Conservation (phyloP, 75 land plant genomes). For the Selaginella tamariscina region DNA sequence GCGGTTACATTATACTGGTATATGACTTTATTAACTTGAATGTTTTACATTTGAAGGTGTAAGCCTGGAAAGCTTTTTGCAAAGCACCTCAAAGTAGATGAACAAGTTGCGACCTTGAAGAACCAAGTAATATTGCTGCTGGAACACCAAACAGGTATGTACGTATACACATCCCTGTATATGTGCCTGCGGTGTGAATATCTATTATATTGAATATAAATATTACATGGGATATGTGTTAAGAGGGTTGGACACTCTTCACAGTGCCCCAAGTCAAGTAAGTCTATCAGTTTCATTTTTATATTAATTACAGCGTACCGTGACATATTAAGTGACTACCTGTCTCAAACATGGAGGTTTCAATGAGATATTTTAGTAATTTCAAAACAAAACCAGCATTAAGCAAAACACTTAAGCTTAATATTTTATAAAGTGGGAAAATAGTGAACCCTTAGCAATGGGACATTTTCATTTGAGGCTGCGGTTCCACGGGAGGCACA, state of each 20-base stretch:
- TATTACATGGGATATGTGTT: too few relatives aligned
- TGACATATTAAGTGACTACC: too few relatives aligned
- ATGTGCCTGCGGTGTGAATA: too few relatives aligned
- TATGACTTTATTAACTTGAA: neutral
- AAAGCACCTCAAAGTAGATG: conserved; percentile 83
- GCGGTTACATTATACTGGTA: neutral
- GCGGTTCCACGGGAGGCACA: too few relatives aligned
- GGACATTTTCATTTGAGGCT: too few relatives aligned
- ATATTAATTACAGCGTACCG: too few relatives aligned
- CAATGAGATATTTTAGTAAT: too few relatives aligned
- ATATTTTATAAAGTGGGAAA: too few relatives aligned
- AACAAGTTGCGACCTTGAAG: conserved; percentile 59
- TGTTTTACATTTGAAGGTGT: conserved; percentile 39
- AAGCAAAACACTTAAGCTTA: too few relatives aligned
- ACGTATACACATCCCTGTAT: neutral
- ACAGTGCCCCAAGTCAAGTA: conserved; percentile 95
- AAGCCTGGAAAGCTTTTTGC: conserved; percentile 85
- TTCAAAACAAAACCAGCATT: too few relatives aligned
- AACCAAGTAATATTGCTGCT: conserved; percentile 62
- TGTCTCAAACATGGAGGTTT: too few relatives aligned
- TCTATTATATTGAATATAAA: neutral
- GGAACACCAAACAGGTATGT: conserved; percentile 87
- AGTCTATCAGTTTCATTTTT: conserved; percentile 5
- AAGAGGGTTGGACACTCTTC: conserved; percentile 72
- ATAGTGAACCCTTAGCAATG: too few relatives aligned